Conservation (phyloP, 108 stramenopile species). For the Pseudonitzschia pungens region DNA sequence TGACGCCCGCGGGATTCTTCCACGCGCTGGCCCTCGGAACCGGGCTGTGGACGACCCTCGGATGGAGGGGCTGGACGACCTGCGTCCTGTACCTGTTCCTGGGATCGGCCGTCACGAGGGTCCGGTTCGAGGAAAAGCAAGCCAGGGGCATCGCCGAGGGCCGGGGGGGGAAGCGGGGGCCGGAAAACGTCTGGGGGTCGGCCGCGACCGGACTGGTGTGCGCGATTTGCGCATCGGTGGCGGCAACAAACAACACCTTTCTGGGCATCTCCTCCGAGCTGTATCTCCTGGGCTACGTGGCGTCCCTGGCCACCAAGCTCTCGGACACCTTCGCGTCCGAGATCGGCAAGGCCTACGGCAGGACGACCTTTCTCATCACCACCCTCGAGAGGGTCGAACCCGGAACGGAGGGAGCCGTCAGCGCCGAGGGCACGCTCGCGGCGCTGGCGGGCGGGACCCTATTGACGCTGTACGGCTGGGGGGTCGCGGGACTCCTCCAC, state of each 20-base stretch:
- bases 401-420: constrained; percentile 86
- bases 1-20: constrained; percentile 72
- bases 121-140: constrained; percentile 87
- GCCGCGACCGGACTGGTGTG: constrained; percentile 78
- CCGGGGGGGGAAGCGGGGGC: constrained; percentile 89
- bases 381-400: constrained; percentile 82
- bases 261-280: constrained; percentile 59
- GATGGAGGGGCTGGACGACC: constrained; percentile 86
- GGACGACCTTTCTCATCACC: constrained; percentile 92
- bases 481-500: constrained; percentile 55
- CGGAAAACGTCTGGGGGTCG: constrained; percentile 96
- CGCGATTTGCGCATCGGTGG: constrained; percentile 52
- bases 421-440: constrained; percentile 86
- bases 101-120: constrained; percentile 83
- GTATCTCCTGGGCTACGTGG: constrained; percentile 81
- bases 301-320: constrained; percentile 91
- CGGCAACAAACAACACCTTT: too few species aligned
- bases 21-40: constrained; percentile 82
- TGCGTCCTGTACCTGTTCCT: constrained; percentile 85
- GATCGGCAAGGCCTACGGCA: constrained; percentile 95
- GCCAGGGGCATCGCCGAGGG: constrained; percentile 90
- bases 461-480: constrained; percentile 69
- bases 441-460: constrained; percentile 83
- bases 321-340: constrained; percentile 96
- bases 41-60: constrained; percentile 77